Evolutionary conservation across 495 filamentous ascomycete species (phyloP).

Genomic region (Terfezia boudieri): DNA sequence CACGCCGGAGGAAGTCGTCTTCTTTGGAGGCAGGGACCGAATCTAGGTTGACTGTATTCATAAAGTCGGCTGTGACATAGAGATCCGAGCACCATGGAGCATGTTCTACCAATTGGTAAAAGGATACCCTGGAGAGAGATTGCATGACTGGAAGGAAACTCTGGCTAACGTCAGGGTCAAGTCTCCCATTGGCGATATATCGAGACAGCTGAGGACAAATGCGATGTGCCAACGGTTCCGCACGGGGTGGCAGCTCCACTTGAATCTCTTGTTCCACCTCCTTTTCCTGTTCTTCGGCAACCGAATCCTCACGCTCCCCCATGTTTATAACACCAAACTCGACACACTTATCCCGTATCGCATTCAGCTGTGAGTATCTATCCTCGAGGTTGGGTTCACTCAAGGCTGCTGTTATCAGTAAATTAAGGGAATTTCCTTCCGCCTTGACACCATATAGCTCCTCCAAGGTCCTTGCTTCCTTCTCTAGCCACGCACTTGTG

Average conservation of each 20-base stretch:
- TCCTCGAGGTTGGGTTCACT: too few species aligned
- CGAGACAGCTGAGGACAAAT: slow-evolving; percentile 25
- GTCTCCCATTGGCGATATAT: slow-evolving; percentile 20
- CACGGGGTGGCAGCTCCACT: slow-evolving; percentile 27
- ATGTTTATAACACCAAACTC: neutral
- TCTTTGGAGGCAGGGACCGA: slow-evolving; percentile 1
- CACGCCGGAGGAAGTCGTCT: slow-evolving; percentile 32
- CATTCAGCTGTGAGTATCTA: too few species aligned
- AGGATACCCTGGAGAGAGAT: too few species aligned
- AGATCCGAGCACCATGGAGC: slow-evolving; percentile 26
- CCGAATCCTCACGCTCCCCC: neutral
- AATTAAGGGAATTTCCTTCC: too few species aligned
- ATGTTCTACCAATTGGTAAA: too few species aligned
- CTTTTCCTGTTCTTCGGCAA: slow-evolving; percentile 46
- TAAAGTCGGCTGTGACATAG: slow-evolving; percentile 35
- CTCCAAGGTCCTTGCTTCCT: slow-evolving; percentile 2
- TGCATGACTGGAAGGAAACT: slow-evolving; percentile 10
- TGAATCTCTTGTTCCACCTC: slow-evolving; percentile 43
- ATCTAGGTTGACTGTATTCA: slow-evolving; percentile 23
- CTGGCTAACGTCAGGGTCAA: slow-evolving; percentile 25
- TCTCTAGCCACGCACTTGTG: neutral
- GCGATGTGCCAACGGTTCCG: slow-evolving; percentile 21
- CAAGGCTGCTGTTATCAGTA: too few species aligned
- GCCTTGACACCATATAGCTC: too few species aligned
- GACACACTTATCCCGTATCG: neutral